Percentiles rank a stretch among this genome's conserved stretches.
These are phyloP conservation scores for Dipteronia dyeriana DNA, from an alignment of 345 rosid species.

Conservation along the genomic window DNA sequence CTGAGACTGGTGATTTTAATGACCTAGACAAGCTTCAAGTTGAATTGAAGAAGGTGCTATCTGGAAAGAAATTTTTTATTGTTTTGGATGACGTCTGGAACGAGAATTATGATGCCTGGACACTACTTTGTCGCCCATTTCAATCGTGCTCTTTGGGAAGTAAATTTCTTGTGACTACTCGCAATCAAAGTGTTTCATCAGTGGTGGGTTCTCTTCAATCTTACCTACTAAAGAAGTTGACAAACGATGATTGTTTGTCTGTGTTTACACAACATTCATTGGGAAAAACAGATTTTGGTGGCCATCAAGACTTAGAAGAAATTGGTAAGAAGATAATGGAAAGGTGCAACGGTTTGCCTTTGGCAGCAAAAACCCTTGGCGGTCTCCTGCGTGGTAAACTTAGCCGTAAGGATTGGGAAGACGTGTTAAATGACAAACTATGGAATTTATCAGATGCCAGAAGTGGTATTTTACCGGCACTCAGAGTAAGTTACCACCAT, in stretches of 20 bases:
- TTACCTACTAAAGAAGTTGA: background rate
- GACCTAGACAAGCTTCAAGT: slow-evolving; percentile 17
- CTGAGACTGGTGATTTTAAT: background rate
- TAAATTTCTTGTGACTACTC: slow-evolving; percentile 9
- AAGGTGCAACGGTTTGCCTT: background rate
- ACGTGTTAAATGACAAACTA: background rate
- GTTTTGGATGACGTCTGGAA: slow-evolving; percentile 34
- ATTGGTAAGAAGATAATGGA: background rate
- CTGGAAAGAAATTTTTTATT: slow-evolving; percentile 18
- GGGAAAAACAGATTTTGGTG: background rate
- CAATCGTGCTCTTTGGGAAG: background rate
- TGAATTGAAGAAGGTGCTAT: background rate
- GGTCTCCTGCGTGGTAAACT: background rate
- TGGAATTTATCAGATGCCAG: background rate
- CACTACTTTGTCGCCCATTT: background rate
- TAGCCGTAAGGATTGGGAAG: background rate
- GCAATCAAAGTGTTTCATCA: background rate
- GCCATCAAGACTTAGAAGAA: background rate
- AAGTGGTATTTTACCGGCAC: background rate
- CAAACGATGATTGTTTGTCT: background rate
- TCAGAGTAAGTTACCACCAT: background rate
- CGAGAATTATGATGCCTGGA: background rate
- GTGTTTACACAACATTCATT: background rate
- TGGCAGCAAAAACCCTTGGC: background rate
- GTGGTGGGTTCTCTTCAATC: background rate